Evolutionary conservation across 352 stramenopile species (phyloP), one percentile per base, ranked within the genome.

Genomic region (Poterioochromonas sp.): DNA sequence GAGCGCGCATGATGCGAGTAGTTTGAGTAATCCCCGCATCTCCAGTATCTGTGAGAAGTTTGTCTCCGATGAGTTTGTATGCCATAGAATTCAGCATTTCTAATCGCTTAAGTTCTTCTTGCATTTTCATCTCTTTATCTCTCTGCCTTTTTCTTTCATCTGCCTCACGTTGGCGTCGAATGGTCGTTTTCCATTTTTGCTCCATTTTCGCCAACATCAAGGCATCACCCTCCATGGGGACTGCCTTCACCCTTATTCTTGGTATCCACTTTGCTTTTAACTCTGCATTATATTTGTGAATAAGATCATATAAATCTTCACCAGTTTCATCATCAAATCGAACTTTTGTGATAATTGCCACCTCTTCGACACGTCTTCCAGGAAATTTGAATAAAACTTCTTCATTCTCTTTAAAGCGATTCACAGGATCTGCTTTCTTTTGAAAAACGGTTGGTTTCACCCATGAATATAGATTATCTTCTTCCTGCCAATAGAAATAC

Each of bases 251-350:
- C 20, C 40, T 0, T 11, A 51, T 18, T 3, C 77, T 54, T 18
- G 22, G 34, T n/a, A 81, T 41, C 62, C 58, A 82, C 53, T 79
- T 80, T 8, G 37, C 29, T 11, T 71, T 20, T n/a, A 58, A 41
- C 18, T 79, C 35, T 26, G 39, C 8, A 32, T 53, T 18, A 63
- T 41, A 43, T 40, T 65, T 60, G 40, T 80, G 65, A 29, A 43
- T 20, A 40, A 82, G 35, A 76, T 82, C 79, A 63, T 82, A 82
- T 12, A 82, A 29, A n/a, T 69, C 53, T 68, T 82, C 79, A 60
- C 64, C 49, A 40, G 76, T 82, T 29, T 73, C 26, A 49, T 79
- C 54, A 54, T 82, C 79, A 8, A 60, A 65, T 39, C 79, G 39
- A 41, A 82, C 22, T 11, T 53, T 62, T 20, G 65, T 51, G 22